Base-by-base conservation (phyloP, 2,329 filamentous ascomycete species). In the Stachybotrys elegans region DNA sequence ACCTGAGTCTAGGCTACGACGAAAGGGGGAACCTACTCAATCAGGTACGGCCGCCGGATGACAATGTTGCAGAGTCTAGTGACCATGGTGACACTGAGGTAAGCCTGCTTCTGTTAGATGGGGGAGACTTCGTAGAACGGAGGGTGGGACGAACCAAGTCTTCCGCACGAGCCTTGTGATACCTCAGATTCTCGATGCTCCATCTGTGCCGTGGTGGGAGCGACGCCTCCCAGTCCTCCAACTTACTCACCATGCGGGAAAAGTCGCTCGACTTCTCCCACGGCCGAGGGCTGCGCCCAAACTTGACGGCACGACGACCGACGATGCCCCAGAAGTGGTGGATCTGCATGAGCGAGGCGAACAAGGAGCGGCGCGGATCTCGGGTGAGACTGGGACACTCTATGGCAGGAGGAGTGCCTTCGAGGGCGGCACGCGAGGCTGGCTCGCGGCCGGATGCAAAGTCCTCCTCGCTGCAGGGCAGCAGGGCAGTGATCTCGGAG, bases 41-140 rank as follows among this genome's bases (percentile, higher is more conserved):
- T 61, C 35, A 79, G 53, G 51, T 78, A 78, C n/a, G 73, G 69
- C 43, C 74, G 73, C 16, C 76, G 69, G 19, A 78, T 59, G 13
- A 80, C 70, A 43, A 80, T 78, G 45, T 79, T 76, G 55, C 75
- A 79, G 5, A 80, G 67, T 4, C 76, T 69, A 2, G 73, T 69
- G 43, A 75, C 71, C 63, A 78, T 78, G 4, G 75, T 78, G 5
- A 78, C 69, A 34, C 72, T 72, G 11, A 79, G 64, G 53, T 79
- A 80, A 1, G 71, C 73, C 74, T 77, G 21, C 14, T 7, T 8
- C 12, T 16, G 17, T 20, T 12, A 31, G 9, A 12, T 6, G 4
- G 14, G 42, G 53, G 25, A 51, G 48, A 22, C 16, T 36, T 14
- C 16, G 37, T 49, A 9, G 17, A 19, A 5, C 6, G 9, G 16